These are phyloP conservation scores for Boletus reticuloceps DNA, from an alignment of 768 basidiomycete species.

Conservation along the genomic window DNA sequence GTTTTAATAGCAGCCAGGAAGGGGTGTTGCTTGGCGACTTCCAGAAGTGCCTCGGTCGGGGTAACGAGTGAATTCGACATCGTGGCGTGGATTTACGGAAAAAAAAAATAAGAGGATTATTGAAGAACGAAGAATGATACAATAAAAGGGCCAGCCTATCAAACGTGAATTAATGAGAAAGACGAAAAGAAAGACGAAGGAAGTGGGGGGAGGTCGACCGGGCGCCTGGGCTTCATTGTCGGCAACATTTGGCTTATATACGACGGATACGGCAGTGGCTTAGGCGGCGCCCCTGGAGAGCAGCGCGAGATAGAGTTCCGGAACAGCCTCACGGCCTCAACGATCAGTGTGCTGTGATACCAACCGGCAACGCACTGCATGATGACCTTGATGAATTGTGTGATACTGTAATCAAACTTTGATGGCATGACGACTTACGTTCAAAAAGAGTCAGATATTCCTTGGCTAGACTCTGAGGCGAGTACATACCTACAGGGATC, in stretches of 20 bases:
- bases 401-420: no score
- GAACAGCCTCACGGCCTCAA: not conserved
- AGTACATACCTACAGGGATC: no score
- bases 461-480: no score
- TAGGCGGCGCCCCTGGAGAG: no score
- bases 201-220: slow-evolving; percentile 10
- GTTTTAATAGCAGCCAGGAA: slow-evolving; percentile 15
- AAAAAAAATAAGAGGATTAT: slow-evolving; percentile 1
- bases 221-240: not conserved
- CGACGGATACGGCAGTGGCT: not conserved
- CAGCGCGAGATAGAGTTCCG: not conserved
- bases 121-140: not conserved
- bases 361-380: not conserved
- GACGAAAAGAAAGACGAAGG: not conserved
- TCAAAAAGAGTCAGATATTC: no score
- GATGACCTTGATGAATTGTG: no score
- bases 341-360: not conserved
- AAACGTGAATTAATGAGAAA: slow-evolving; percentile 3
- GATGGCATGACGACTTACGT: no score
- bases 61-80: slow-evolving; percentile 21
- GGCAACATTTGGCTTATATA: slow-evolving; percentile 12
- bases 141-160: slow-evolving; percentile 15
- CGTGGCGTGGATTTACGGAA: slow-evolving; percentile 1
- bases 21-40: slow-evolving; percentile 30
- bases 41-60: slow-evolving; percentile 30